phyloP scores from a whole-genome alignment of 1,284 basidiomycete genomes.

The Leucoagaricus sp. region DNA sequence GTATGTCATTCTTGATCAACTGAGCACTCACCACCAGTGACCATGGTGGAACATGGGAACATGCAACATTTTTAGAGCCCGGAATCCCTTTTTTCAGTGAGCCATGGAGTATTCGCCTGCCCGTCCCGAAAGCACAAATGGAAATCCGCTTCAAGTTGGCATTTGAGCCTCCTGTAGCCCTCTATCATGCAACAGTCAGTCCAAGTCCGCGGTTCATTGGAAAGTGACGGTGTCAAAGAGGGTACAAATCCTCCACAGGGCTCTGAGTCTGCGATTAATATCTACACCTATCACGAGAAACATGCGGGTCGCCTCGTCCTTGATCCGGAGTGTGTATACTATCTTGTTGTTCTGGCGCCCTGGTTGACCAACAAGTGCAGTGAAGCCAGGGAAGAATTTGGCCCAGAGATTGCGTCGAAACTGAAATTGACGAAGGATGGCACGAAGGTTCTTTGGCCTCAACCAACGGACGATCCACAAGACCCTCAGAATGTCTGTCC shows the following conservation, averaged over 20 bases:
- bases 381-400: conserved; percentile 26
- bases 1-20: not conserved
- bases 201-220: too few species aligned
- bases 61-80: not conserved
- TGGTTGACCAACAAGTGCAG: not conserved
- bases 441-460: conserved; percentile 60
- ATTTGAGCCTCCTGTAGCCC: too few species aligned
- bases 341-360: too few species aligned
- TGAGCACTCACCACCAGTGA: not conserved
- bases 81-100: not conserved
- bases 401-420: conserved; percentile 32
- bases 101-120: too few species aligned
- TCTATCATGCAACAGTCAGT: not conserved
- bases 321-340: conserved; percentile 51
- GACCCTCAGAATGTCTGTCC: conserved; percentile 57
- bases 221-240: not conserved
- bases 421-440: conserved; percentile 30
- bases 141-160: too few species aligned
- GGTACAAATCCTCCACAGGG: not conserved
- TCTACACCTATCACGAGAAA: conserved; percentile 53
- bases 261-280: conserved; percentile 32
- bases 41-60: not conserved
- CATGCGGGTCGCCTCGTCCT: conserved; percentile 62
- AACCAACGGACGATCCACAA: conserved; percentile 61
- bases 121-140: not conserved